Evolutionary conservation across 1,284 basidiomycete genomes (phyloP).

Genomic region (Paramarasmius palmivorus): DNA sequence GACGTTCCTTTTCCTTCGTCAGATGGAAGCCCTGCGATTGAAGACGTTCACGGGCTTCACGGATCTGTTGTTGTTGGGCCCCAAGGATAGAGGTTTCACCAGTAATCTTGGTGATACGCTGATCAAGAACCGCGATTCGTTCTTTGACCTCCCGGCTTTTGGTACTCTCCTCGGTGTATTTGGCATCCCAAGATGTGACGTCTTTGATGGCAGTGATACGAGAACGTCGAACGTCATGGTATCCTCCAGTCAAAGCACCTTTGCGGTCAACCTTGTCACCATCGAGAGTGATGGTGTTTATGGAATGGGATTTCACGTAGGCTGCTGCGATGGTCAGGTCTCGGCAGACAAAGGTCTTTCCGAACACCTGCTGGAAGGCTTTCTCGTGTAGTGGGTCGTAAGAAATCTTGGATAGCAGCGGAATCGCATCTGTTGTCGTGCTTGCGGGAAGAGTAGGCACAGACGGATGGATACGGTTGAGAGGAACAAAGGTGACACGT

Average conservation of each 20-base stretch:
- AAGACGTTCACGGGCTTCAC: slow-evolving; percentile 69
- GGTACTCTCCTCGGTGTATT: slow-evolving; percentile 67
- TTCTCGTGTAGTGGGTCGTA: slow-evolving; percentile 72
- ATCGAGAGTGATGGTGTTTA: slow-evolving; percentile 97
- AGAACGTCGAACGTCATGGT: slow-evolving; percentile 89
- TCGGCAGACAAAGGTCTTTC: slow-evolving; percentile 93
- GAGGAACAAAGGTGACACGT: slow-evolving; percentile 97
- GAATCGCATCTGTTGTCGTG: slow-evolving; percentile 88
- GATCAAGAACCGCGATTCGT: slow-evolving; percentile 75
- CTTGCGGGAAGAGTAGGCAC: slow-evolving; percentile 69
- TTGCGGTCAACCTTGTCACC: slow-evolving; percentile 98
- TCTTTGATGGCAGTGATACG: slow-evolving; percentile 86
- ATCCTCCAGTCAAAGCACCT: slow-evolving; percentile 94
- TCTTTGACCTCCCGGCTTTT: slow-evolving; percentile 76
- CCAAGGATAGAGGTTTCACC: slow-evolving; percentile 76
- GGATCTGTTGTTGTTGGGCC: slow-evolving; percentile 71
- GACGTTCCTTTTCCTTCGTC: slow-evolving; percentile 71
- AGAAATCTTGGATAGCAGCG: slow-evolving; percentile 81
- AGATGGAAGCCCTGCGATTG: slow-evolving; percentile 65
- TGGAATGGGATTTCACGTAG: slow-evolving; percentile 91
- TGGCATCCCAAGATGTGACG: slow-evolving; percentile 77
- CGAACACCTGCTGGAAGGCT: slow-evolving; percentile 98
- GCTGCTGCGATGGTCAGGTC: slow-evolving; percentile 91
- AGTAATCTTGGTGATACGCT: slow-evolving; percentile 80
- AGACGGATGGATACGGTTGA: slow-evolving; percentile 92